Conservation (phyloP, 2,329 filamentous ascomycete species). For the Fusarium hostae region DNA sequence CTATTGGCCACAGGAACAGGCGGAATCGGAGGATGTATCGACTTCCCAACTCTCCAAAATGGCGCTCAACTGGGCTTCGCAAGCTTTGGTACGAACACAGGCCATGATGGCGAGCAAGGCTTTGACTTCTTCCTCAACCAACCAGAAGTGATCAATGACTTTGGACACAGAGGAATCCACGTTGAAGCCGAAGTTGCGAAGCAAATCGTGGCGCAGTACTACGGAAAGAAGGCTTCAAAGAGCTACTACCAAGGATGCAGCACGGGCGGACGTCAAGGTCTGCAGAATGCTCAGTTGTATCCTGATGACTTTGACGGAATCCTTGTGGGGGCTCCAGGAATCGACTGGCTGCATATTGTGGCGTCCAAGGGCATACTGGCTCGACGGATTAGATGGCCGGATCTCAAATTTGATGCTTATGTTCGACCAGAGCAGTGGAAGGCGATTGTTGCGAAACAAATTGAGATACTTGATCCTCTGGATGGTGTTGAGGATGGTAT, state of each 20-base stretch:
- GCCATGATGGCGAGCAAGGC: not conserved
- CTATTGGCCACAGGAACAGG: slow-evolving; percentile 7
- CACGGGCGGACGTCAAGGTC: not conserved
- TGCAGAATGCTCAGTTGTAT: slow-evolving; percentile 12
- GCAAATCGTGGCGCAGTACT: slow-evolving; percentile 7
- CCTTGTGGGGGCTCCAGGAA: slow-evolving; percentile 1
- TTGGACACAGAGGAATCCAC: slow-evolving; percentile 6
- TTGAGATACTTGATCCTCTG: slow-evolving; percentile 5
- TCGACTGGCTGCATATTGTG: slow-evolving; percentile 15
- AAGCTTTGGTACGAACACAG: not conserved
- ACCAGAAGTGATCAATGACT: slow-evolving; percentile 4
- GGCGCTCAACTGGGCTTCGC: slow-evolving; percentile 4
- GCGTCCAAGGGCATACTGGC: slow-evolving; percentile 9
- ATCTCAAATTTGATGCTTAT: not conserved
- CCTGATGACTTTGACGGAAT: slow-evolving; percentile 12
- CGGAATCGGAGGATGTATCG: slow-evolving; percentile 6
- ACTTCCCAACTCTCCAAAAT: not conserved
- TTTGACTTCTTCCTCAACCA: slow-evolving; percentile 16
- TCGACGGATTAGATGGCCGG: not conserved
- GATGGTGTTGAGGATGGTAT: slow-evolving; percentile 7
- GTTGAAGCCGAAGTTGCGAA: slow-evolving; percentile 1
- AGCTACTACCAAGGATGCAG: slow-evolving; percentile 17
- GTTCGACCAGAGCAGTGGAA: slow-evolving; percentile 16
- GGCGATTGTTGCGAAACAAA: not conserved
- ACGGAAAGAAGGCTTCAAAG: not conserved